Percentiles rank a stretch among this genome's conserved stretches.
phyloP scores from a whole-genome alignment of 306 rosid species.

The Carpinus viminea region DNA sequence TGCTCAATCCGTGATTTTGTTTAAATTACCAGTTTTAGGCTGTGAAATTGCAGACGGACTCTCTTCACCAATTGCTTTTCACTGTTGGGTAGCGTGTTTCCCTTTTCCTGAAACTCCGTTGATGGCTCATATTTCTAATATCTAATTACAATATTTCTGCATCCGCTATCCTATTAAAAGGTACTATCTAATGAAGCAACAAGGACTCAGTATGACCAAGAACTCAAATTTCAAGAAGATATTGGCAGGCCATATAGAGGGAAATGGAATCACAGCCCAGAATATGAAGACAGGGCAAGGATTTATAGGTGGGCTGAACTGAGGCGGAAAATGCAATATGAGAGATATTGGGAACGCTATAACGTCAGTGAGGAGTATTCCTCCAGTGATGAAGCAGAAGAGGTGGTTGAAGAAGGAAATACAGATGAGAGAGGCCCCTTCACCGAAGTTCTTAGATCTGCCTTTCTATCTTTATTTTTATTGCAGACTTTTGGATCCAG shows the following conservation, averaged over 20 bases:
- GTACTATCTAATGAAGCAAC: slow-evolving; percentile 75
- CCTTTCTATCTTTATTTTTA: slow-evolving; percentile 62
- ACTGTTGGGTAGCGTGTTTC: background rate
- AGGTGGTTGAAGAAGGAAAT: slow-evolving; percentile 49
- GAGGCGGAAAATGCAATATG: slow-evolving; percentile 50
- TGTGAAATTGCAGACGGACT: too few relatives aligned
- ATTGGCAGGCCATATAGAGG: slow-evolving; percentile 39
- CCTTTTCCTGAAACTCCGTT: slow-evolving; percentile 9
- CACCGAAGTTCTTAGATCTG: slow-evolving; percentile 59
- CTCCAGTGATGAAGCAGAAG: slow-evolving; percentile 38
- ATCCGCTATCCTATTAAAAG: slow-evolving; percentile 41
- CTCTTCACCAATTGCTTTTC: background rate
- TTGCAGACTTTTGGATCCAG: slow-evolving; percentile 61
- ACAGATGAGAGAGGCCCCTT: slow-evolving; percentile 58
- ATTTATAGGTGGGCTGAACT: slow-evolving; percentile 61
- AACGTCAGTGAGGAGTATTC: slow-evolving; percentile 36
- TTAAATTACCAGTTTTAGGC: too few relatives aligned
- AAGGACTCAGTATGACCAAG: slow-evolving; percentile 60
- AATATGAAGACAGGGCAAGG: slow-evolving; percentile 55
- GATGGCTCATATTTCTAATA: background rate
- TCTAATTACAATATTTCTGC: slow-evolving; percentile 6
- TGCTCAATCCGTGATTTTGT: too few relatives aligned
- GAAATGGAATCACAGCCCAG: slow-evolving; percentile 50
- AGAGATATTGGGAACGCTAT: slow-evolving; percentile 49
- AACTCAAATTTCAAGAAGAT: slow-evolving; percentile 45